Percentiles rank a stretch among this genome's conserved stretches.
phyloP scores from a whole-genome alignment of 2,329 filamentous ascomycete genomes.

The Sclerotinia trifoliorum region DNA sequence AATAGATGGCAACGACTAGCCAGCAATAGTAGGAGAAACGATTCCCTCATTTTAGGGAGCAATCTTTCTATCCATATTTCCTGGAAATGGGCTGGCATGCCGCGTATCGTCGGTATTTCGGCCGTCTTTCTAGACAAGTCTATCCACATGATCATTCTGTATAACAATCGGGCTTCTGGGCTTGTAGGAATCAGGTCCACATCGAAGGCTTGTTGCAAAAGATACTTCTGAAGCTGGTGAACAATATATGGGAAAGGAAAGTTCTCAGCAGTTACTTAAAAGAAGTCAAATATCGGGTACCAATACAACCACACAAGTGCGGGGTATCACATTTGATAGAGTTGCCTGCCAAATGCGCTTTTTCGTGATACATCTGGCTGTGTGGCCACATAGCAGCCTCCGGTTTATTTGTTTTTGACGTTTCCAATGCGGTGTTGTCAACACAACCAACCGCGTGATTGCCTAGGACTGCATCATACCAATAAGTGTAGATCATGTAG shows the following conservation, averaged over 20 bases:
- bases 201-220: not conserved
- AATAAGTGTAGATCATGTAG: not conserved
- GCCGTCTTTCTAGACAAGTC: not conserved
- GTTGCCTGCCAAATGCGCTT: not conserved
- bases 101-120: slow-evolving; percentile 15
- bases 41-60: not conserved
- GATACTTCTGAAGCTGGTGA: not conserved
- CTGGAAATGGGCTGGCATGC: not conserved
- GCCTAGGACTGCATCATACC: not conserved
- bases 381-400: not conserved
- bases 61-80: not conserved
- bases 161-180: slow-evolving; percentile 1
- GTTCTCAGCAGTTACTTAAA: slow-evolving; percentile 2
- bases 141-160: slow-evolving; percentile 21
- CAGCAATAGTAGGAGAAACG: not conserved
- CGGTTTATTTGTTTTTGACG: not conserved
- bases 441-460: not conserved
- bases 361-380: not conserved
- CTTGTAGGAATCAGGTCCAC: not conserved
- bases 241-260: not conserved
- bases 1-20: not conserved
- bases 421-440: not conserved
- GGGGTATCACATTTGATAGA: slow-evolving; percentile 15
- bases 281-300: slow-evolving; percentile 4
- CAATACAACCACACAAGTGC: slow-evolving; percentile 6